phyloP scores from a whole-genome alignment of 2,329 filamentous ascomycete species.

The Eurotiales sp. region DNA sequence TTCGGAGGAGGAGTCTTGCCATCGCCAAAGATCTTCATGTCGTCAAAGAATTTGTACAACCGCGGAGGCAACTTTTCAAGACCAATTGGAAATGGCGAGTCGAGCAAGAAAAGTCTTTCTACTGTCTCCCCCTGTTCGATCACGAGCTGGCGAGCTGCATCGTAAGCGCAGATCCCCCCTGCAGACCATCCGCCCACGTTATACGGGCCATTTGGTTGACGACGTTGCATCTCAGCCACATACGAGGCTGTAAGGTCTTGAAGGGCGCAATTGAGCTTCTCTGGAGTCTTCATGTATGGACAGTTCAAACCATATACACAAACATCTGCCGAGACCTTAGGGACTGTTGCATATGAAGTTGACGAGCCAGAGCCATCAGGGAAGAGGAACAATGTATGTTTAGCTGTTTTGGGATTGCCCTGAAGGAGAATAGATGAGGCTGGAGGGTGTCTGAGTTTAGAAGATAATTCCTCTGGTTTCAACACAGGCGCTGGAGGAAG shows the following conservation, averaged over 20 bases:
- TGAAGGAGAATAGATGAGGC: constrained; percentile 43
- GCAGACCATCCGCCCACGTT: constrained; percentile 71
- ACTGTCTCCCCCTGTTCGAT: constrained; percentile 54
- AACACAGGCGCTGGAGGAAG: constrained; percentile 22
- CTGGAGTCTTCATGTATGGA: constrained; percentile 42
- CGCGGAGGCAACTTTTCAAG: constrained; percentile 63
- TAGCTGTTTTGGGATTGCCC: constrained; percentile 41
- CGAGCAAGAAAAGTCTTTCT: constrained; percentile 61
- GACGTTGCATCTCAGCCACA: constrained; percentile 44
- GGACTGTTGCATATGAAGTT: constrained; percentile 44
- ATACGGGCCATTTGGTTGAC: constrained; percentile 55
- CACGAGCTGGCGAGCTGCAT: constrained; percentile 60
- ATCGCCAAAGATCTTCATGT: constrained; percentile 46
- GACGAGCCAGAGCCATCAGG: constrained; percentile 47
- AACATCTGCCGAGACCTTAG: constrained; percentile 37
- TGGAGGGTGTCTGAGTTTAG: constrained; percentile 28
- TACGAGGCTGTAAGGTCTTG: constrained; percentile 36
- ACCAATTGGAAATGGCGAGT: constrained; percentile 63
- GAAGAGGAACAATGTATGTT: constrained; percentile 41
- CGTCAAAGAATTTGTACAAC: constrained; percentile 49
- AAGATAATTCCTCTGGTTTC: constrained; percentile 19
- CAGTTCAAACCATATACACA: constrained; percentile 43
- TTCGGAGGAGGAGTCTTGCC: constrained; percentile 42
- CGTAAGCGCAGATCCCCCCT: constrained; percentile 68
- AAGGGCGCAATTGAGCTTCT: constrained; percentile 33